Evolutionary conservation across 306 rosid genomes (phyloP).

Genomic region (Carpinus fangiana): DNA sequence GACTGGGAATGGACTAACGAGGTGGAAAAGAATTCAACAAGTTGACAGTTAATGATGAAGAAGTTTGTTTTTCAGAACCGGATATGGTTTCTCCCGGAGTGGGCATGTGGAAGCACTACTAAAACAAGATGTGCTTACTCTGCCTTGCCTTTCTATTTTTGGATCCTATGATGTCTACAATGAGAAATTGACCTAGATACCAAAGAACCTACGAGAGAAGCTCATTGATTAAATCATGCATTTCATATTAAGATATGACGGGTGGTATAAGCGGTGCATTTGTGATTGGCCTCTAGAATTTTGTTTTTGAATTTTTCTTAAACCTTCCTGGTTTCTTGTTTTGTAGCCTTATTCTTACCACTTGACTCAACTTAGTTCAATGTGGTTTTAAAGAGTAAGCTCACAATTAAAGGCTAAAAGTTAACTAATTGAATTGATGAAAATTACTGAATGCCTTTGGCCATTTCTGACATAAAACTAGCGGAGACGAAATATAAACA

Average conservation of each 20-base stretch:
- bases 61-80: too few species aligned
- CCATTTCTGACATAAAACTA: too few species aligned
- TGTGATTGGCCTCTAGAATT: not conserved
- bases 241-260: not conserved
- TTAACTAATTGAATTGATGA: too few species aligned
- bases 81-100: too few species aligned
- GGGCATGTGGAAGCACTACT: too few species aligned
- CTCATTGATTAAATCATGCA: too few species aligned
- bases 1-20: too few species aligned
- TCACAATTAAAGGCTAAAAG: too few species aligned
- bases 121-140: not conserved
- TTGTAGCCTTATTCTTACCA: not conserved
- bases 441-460: too few species aligned
- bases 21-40: too few species aligned
- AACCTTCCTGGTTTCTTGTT: not conserved
- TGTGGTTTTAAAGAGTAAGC: not conserved
- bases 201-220: not conserved
- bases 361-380: not conserved
- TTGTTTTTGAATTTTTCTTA: not conserved
- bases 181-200: not conserved
- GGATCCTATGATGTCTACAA: not conserved
- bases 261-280: not conserved
- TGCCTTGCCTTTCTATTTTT: not conserved
- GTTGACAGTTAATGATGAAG: too few species aligned
- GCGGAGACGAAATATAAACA: too few species aligned